phyloP scores from a whole-genome alignment of 257 asterid species.

The Anisodus acutangulus region DNA sequence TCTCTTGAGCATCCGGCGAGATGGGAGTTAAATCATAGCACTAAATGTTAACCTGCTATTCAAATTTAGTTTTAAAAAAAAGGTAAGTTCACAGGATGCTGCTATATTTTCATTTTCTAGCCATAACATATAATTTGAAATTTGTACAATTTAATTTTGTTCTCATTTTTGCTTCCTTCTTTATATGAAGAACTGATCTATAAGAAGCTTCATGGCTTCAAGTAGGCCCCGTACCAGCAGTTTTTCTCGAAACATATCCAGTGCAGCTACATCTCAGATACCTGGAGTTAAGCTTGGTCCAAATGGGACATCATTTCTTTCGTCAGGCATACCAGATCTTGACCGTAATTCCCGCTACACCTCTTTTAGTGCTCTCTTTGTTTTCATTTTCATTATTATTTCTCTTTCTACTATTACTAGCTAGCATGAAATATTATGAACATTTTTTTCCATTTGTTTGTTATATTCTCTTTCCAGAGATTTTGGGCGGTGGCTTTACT shows the following conservation, averaged over 20 bases:
- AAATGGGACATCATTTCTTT: slow-evolving; percentile 77
- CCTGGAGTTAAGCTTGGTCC: slow-evolving; percentile 95
- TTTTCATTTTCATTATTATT: neutral
- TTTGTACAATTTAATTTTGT: neutral
- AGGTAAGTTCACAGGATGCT: neutral
- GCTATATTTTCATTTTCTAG: neutral
- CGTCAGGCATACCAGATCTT: slow-evolving; percentile 89
- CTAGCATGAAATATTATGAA: neutral
- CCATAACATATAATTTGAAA: neutral
- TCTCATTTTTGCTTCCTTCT: slow-evolving; percentile 13
- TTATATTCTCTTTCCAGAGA: slow-evolving; percentile 49
- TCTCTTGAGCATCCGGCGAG: slow-evolving; percentile 27
- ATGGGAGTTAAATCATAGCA: neutral
- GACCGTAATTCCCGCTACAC: slow-evolving; percentile 66
- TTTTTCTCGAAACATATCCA: slow-evolving; percentile 74
- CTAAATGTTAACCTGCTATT: neutral
- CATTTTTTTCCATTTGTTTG: neutral
- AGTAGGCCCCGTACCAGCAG: slow-evolving; percentile 70
- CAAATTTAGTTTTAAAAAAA: neutral
- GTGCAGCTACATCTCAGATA: slow-evolving; percentile 54
- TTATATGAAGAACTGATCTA: slow-evolving; percentile 30
- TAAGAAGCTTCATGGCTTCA: slow-evolving; percentile 57
- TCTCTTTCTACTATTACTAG: neutral
- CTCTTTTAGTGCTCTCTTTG: neutral
- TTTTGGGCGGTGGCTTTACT: slow-evolving; percentile 90